Conservation (phyloP, 169 alveolate species). For the Eimeria acervulina region DNA sequence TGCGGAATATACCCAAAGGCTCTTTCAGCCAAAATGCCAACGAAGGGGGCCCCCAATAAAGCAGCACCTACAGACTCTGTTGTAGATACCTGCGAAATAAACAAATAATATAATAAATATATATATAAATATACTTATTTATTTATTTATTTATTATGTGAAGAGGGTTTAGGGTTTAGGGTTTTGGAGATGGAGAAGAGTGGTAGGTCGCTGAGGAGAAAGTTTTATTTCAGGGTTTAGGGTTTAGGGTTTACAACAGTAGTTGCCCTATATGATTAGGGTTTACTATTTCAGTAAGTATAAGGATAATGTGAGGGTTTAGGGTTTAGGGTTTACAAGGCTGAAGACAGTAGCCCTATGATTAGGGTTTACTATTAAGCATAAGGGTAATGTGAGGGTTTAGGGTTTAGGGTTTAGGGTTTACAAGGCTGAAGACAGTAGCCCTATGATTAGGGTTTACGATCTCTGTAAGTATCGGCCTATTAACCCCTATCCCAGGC, state of each 20-base stretch:
- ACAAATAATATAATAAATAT: background rate
- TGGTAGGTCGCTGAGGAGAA: no score
- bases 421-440: conserved; percentile 89
- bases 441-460: conserved; percentile 92
- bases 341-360: no score
- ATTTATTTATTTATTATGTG: background rate
- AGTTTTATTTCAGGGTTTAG: background rate
- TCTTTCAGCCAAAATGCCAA: conserved; percentile 90
- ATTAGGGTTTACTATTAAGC: no score
- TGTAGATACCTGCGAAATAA: conserved; percentile 85
- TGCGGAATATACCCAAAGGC: conserved; percentile 90
- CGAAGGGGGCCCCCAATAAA: conserved; percentile 89
- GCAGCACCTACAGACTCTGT: conserved; percentile 92
- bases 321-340: no score
- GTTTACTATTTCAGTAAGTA: no score
- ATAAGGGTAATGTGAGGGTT: no score
- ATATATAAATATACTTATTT: background rate
- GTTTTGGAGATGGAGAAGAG: no score
- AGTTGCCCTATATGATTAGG: no score
- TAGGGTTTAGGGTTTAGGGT: conserved; percentile 17
- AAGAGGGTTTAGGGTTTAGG: conserved; percentile 6
- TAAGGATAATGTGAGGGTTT: no score
- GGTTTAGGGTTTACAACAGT: no score
- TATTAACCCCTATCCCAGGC: conserved; percentile 93
- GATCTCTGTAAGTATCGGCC: conserved; percentile 92